A percentile compares a stretch with the other conserved stretches of the same genome.
Conservation (phyloP, 2,329 filamentous ascomycete genomes). For the Colletotrichum noveboracense region DNA sequence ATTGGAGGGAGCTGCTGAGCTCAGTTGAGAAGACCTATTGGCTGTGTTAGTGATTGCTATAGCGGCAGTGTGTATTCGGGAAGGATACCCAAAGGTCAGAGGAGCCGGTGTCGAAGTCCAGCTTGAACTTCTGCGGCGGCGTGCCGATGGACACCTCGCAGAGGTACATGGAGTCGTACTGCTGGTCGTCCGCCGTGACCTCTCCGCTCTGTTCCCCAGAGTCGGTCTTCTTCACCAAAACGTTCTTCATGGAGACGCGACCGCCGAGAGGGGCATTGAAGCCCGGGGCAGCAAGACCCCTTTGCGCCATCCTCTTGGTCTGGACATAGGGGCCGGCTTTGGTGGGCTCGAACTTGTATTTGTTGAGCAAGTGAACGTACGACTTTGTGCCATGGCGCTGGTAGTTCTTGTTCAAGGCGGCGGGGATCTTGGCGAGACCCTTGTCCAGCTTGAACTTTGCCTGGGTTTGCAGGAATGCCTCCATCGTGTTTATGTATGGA, state of each 20-base stretch:
- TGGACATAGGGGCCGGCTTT: constrained; percentile 16
- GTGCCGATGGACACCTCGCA: constrained; percentile 45
- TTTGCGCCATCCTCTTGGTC: constrained; percentile 13
- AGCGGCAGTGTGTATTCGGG: constrained; percentile 44
- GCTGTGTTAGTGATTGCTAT: constrained; percentile 30
- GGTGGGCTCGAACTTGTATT: constrained; percentile 19
- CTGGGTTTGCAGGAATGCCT: constrained; percentile 3
- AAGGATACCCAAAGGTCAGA: constrained; percentile 75
- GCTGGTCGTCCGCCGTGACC: constrained; percentile 39
- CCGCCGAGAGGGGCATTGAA: constrained; percentile 10
- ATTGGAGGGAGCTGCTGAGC: constrained; percentile 24
- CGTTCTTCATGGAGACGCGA: constrained; percentile 11
- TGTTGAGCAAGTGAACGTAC: constrained; percentile 16
- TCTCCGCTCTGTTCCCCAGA: constrained; percentile 5
- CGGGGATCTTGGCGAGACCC: constrained; percentile 2
- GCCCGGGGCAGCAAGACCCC: constrained; percentile 15
- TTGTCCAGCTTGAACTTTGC: constrained; percentile 17
- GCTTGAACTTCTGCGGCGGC: constrained; percentile 63
- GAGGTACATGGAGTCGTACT: constrained; percentile 57
- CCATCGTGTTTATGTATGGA: background rate
- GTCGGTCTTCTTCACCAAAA: constrained; percentile 5
- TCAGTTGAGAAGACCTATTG: constrained; percentile 33
- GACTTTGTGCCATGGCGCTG: constrained; percentile 15
- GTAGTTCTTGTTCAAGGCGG: constrained; percentile 5
- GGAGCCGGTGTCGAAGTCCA: constrained; percentile 79